These are phyloP conservation scores for Chaetoceros muelleri DNA, from an alignment of 108 stramenopile species.

Conservation along the genomic window DNA sequence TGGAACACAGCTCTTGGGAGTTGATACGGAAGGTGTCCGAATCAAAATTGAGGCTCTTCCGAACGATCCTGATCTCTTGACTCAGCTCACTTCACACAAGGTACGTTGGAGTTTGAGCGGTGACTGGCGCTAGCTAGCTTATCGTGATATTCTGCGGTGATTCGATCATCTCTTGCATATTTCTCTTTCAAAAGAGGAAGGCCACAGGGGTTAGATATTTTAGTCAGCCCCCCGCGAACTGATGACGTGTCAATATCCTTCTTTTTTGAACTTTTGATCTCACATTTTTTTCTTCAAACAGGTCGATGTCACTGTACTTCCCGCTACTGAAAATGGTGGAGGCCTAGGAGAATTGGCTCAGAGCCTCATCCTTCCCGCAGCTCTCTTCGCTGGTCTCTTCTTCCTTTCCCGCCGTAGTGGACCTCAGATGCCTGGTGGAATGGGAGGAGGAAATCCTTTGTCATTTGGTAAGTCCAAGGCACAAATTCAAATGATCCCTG, in stretches of 20 bases:
- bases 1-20: constrained; percentile 60
- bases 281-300: constrained; percentile 1
- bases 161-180: constrained; percentile 11
- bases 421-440: constrained; percentile 38
- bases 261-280: no score
- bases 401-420: constrained; percentile 79
- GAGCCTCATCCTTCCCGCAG: constrained; percentile 74
- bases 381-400: constrained; percentile 86
- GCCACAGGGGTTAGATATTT: no score
- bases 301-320: constrained; percentile 85
- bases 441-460: constrained; percentile 80
- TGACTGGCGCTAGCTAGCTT: constrained; percentile 4
- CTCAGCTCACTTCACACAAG: constrained; percentile 84
- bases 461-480: constrained; percentile 86
- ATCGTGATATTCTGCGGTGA: not conserved
- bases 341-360: constrained; percentile 72
- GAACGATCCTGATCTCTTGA: constrained; percentile 88
- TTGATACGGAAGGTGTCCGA: constrained; percentile 77
- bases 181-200: no score
- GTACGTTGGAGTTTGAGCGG: constrained; percentile 31
- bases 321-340: constrained; percentile 60
- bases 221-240: no score
- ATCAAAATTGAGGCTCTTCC: constrained; percentile 84
- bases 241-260: no score
- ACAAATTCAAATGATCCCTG: constrained; percentile 81